Evolutionary conservation across 495 filamentous ascomycete species (phyloP).

Genomic region (Hypoxylon fuscum): DNA sequence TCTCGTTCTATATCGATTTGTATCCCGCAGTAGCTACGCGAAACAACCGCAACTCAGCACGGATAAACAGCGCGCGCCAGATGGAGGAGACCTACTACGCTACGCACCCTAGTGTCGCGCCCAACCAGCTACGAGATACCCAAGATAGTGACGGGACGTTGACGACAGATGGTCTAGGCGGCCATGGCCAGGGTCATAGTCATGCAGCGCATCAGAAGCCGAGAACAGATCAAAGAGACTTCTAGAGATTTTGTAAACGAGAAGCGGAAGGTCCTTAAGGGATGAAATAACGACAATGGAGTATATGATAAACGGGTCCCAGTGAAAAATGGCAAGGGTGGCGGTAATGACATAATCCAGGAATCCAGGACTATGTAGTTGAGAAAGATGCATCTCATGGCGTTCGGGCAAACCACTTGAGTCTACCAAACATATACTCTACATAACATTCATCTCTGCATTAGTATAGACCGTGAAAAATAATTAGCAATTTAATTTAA

Average conservation of each 20-base stretch:
- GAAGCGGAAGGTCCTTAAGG: not conserved
- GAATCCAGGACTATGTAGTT: too few relatives aligned
- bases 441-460: not conserved
- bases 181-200: not conserved
- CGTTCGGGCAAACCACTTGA: not conserved
- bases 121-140: slow-evolving; percentile 18
- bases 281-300: slow-evolving; percentile 10
- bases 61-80: slow-evolving; percentile 25
- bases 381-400: not conserved
- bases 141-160: slow-evolving; percentile 40
- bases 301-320: not conserved
- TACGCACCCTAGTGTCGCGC: slow-evolving; percentile 28
- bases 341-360: slow-evolving; percentile 1
- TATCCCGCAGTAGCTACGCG: slow-evolving; percentile 70
- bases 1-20: slow-evolving; percentile 89
- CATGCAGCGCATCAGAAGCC: slow-evolving; percentile 5
- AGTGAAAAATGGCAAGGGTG: not conserved
- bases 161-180: slow-evolving; percentile 10
- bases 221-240: slow-evolving; percentile 27
- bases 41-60: slow-evolving; percentile 22
- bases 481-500: too few relatives aligned
- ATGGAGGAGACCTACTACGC: slow-evolving; percentile 48
- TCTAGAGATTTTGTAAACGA: slow-evolving; percentile 5
- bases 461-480: too few relatives aligned
- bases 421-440: not conserved